Conservation (phyloP, 2,329 filamentous ascomycete species). For the Botrytis fabae region DNA sequence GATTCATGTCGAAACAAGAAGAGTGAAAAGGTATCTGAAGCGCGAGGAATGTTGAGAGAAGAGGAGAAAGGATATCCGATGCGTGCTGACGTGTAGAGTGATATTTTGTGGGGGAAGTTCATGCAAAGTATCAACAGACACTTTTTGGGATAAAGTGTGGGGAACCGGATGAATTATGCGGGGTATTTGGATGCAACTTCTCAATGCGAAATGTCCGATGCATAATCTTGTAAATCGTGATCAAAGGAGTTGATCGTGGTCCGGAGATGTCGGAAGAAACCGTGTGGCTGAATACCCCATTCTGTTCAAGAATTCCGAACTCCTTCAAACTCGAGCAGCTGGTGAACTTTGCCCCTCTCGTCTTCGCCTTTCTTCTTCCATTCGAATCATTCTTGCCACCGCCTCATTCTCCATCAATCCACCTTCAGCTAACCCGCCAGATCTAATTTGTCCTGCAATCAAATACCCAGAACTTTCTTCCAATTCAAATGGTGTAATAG, state of each 20-base stretch:
- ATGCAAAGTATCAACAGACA: neutral
- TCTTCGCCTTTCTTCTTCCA: slow-evolving; percentile 22
- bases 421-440: slow-evolving; percentile 10
- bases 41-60: neutral
- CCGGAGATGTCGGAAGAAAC: neutral
- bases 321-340: slow-evolving; percentile 10
- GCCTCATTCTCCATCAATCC: slow-evolving; percentile 22
- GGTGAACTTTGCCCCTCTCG: slow-evolving; percentile 22
- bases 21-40: neutral
- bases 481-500: slow-evolving; percentile 62
- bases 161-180: neutral
- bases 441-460: slow-evolving; percentile 28
- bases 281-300: neutral
- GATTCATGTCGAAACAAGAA: neutral
- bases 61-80: neutral
- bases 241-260: neutral
- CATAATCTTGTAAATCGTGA: neutral
- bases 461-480: slow-evolving; percentile 42
- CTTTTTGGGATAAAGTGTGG: neutral
- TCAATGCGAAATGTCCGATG: neutral
- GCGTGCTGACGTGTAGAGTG: neutral
- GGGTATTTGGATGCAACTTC: neutral
- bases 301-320: neutral
- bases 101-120: slow-evolving; percentile 8
- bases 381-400: slow-evolving; percentile 17